phyloP scores from a whole-genome alignment of 2,329 filamentous ascomycete species.

The Colletotrichum musicola region DNA sequence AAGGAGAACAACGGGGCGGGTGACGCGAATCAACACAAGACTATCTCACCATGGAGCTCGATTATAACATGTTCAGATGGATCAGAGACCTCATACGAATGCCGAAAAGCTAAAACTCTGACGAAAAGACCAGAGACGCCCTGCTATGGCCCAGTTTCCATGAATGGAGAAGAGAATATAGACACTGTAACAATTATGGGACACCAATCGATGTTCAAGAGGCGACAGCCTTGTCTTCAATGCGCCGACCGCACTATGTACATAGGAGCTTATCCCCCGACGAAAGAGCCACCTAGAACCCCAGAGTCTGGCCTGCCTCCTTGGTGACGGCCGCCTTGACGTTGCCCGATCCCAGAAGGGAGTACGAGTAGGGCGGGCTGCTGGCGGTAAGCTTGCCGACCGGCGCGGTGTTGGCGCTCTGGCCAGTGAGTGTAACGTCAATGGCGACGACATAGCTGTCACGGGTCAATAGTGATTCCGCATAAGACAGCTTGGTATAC shows the following conservation, averaged over 20 bases:
- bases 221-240: not conserved
- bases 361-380: constrained; percentile 62
- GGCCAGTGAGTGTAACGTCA: constrained; percentile 55
- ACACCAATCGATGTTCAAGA: not conserved
- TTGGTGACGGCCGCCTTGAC: constrained; percentile 55
- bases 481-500: not conserved
- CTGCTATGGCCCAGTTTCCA: no score
- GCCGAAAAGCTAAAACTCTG: no score
- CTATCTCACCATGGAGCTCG: no score
- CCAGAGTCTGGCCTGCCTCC: constrained; percentile 50
- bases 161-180: not conserved
- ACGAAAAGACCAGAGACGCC: no score
- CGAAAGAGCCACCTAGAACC: constrained; percentile 6
- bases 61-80: no score
- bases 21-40: no score
- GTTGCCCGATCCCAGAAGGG: constrained; percentile 54
- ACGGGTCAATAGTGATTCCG: not conserved
- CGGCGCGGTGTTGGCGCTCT: constrained; percentile 59
- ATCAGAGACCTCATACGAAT: no score
- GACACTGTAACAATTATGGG: not conserved
- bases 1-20: no score
- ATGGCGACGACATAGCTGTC: constrained; percentile 50
- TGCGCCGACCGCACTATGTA: not conserved
- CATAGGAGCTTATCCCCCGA: not conserved
- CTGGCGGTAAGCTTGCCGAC: constrained; percentile 60